phyloP scores from a whole-genome alignment of 1,284 basidiomycete genomes.

The Leccinum ponderosum region DNA sequence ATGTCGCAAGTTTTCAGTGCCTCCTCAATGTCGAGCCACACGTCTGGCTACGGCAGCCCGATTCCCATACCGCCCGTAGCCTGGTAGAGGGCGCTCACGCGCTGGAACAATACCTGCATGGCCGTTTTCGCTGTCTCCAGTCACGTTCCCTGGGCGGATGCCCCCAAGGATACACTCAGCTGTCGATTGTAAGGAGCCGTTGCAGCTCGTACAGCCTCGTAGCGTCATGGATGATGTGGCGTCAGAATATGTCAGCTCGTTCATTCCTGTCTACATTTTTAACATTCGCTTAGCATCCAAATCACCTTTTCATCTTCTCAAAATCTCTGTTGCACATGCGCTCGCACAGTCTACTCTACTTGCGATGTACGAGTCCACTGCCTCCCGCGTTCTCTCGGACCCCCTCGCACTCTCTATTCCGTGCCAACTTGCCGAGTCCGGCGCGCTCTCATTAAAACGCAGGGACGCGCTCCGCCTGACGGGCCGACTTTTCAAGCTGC shows the following conservation, averaged over 20 bases:
- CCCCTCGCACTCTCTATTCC: constrained; percentile 82
- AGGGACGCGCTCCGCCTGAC: constrained; percentile 87
- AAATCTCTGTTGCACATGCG: constrained; percentile 91
- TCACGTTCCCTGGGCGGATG: constrained; percentile 40
- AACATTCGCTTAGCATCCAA: constrained; percentile 67
- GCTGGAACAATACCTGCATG: constrained; percentile 52
- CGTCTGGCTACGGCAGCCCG: constrained; percentile 40
- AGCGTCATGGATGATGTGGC: not conserved
- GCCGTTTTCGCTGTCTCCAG: constrained; percentile 46
- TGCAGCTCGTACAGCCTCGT: not conserved
- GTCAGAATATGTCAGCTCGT: constrained; percentile 37
- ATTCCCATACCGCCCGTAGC: constrained; percentile 73
- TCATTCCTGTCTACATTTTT: not conserved
- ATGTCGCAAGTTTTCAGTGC: constrained; percentile 33
- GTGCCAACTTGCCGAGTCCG: constrained; percentile 79
- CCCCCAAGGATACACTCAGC: constrained; percentile 36
- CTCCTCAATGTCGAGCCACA: constrained; percentile 35
- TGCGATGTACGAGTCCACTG: constrained; percentile 84
- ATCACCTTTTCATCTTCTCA: constrained; percentile 82
- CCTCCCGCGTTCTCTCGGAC: constrained; percentile 78
- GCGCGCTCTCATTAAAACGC: constrained; percentile 76
- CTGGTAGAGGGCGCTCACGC: constrained; percentile 42
- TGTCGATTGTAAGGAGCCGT: not conserved
- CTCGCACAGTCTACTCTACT: constrained; percentile 94
- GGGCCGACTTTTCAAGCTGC: constrained; percentile 84